These are phyloP conservation scores for Tolypocladium inflatum DNA, from an alignment of 2,329 filamentous ascomycete species.

Conservation along the genomic window DNA sequence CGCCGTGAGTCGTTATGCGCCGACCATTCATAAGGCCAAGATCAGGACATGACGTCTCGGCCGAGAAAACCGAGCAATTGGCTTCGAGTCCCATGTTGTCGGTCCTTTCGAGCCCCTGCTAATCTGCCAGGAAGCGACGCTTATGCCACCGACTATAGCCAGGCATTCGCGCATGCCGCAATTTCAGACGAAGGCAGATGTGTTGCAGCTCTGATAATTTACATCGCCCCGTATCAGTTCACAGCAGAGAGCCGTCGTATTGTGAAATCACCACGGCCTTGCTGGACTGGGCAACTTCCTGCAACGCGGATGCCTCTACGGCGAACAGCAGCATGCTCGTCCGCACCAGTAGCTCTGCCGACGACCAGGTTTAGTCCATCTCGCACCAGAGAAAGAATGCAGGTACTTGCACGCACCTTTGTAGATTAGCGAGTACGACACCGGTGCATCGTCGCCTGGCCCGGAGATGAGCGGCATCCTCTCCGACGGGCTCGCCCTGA, in stretches of 20 bases:
- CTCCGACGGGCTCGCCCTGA: constrained; percentile 28
- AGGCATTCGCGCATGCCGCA: background rate
- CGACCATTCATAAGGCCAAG: no score
- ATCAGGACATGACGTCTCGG: no score
- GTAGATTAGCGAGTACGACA: constrained; percentile 62
- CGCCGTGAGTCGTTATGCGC: no score
- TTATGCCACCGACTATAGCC: background rate
- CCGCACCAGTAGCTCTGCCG: constrained; percentile 56
- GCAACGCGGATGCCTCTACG: constrained; percentile 53
- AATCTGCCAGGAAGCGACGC: background rate
- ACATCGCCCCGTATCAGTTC: background rate
- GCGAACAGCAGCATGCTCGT: constrained; percentile 54
- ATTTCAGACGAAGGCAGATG: background rate
- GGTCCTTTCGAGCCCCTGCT: background rate
- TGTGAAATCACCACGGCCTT: constrained; percentile 57
- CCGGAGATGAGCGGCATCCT: constrained; percentile 44
- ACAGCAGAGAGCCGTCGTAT: background rate
- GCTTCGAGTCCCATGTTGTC: background rate
- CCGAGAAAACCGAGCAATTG: background rate
- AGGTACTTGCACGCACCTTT: constrained; percentile 43
- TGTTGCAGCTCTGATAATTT: background rate
- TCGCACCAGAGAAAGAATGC: background rate
- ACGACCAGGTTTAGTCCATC: constrained; percentile 5
- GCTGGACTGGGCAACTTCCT: constrained; percentile 49
- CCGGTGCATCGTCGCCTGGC: constrained; percentile 53